phyloP scores from a whole-genome alignment of 768 basidiomycete species.

The Cyclocybe cylindracea region DNA sequence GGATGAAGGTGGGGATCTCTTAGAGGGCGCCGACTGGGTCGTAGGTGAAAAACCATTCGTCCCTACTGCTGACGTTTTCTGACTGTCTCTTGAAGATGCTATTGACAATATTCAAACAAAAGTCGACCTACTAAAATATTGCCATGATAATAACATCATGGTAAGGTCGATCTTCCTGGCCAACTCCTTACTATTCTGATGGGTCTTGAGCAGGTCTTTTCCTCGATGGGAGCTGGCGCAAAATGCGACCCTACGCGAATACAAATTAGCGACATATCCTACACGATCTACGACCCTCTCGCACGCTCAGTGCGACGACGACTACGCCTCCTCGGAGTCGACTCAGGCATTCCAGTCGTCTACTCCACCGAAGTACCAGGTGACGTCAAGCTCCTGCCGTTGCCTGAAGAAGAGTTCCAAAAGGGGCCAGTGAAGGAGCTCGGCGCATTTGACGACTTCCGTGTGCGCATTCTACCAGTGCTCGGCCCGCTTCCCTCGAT shows the following conservation, averaged over 20 bases:
- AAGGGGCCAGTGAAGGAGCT: slow-evolving; percentile 90
- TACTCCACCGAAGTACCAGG: slow-evolving; percentile 95
- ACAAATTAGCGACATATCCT: slow-evolving; percentile 93
- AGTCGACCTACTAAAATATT: slow-evolving; percentile 90
- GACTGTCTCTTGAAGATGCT: slow-evolving; percentile 56
- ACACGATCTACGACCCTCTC: slow-evolving; percentile 91
- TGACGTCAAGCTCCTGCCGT: slow-evolving; percentile 84
- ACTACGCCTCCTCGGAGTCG: slow-evolving; percentile 61
- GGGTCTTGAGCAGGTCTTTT: slow-evolving; percentile 73
- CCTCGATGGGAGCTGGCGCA: slow-evolving; percentile 95
- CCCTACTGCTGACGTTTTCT: background rate
- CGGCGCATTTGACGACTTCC: slow-evolving; percentile 87
- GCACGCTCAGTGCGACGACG: slow-evolving; percentile 87
- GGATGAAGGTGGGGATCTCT: slow-evolving; percentile 69
- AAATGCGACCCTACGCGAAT: slow-evolving; percentile 94
- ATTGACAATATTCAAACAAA: slow-evolving; percentile 98
- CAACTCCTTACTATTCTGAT: slow-evolving; percentile 1
- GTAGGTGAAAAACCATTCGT: slow-evolving; percentile 57
- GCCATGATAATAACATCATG: slow-evolving; percentile 77
- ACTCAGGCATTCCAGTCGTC: slow-evolving; percentile 80
- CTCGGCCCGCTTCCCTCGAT: slow-evolving; percentile 85
- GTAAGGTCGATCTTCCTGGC: slow-evolving; percentile 35
- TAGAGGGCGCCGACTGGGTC: slow-evolving; percentile 93
- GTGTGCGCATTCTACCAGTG: slow-evolving; percentile 92
- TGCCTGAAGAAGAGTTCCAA: slow-evolving; percentile 89